Percentiles rank a stretch among this genome's conserved stretches.
Evolutionary conservation across 495 filamentous ascomycete genomes (phyloP).

Genomic region (Oleoguttula mirabilis): DNA sequence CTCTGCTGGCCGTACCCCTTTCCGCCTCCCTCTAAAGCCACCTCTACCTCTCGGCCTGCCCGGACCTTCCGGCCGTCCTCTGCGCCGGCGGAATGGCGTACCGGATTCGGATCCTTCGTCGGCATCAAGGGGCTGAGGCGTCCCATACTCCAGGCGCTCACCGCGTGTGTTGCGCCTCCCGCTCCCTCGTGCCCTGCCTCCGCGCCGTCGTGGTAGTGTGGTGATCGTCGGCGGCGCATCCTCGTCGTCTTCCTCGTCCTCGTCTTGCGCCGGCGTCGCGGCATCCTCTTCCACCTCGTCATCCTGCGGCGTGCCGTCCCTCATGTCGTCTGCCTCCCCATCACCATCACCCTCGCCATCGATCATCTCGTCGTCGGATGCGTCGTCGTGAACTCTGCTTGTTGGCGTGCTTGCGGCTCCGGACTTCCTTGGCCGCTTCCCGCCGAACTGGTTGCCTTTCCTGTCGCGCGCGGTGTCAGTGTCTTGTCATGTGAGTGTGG

Average conservation of each 20-base stretch:
- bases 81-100: slow-evolving; percentile 50
- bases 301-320: not conserved
- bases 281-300: slow-evolving; percentile 17
- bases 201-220: slow-evolving; percentile 6
- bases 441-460: not conserved
- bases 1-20: slow-evolving; percentile 59
- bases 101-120: slow-evolving; percentile 30
- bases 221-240: slow-evolving; percentile 12
- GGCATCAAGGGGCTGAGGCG: slow-evolving; percentile 9
- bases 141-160: slow-evolving; percentile 7
- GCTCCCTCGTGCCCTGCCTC: slow-evolving; percentile 8
- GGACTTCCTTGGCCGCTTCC: not conserved
- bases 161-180: slow-evolving; percentile 1
- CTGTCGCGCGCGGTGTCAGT: too few relatives aligned
- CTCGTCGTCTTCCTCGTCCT: slow-evolving; percentile 16
- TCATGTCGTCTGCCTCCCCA: slow-evolving; percentile 4
- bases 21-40: slow-evolving; percentile 55
- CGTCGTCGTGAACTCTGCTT: slow-evolving; percentile 1
- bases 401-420: slow-evolving; percentile 1
- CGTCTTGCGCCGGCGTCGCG: slow-evolving; percentile 11
- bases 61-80: slow-evolving; percentile 56
- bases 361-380: slow-evolving; percentile 14
- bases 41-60: slow-evolving; percentile 34
- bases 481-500: too few relatives aligned
- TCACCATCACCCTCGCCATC: slow-evolving; percentile 12